Evolutionary conservation across 2,329 filamentous ascomycete genomes (phyloP).

Genomic region (Fusarium sambucinum): DNA sequence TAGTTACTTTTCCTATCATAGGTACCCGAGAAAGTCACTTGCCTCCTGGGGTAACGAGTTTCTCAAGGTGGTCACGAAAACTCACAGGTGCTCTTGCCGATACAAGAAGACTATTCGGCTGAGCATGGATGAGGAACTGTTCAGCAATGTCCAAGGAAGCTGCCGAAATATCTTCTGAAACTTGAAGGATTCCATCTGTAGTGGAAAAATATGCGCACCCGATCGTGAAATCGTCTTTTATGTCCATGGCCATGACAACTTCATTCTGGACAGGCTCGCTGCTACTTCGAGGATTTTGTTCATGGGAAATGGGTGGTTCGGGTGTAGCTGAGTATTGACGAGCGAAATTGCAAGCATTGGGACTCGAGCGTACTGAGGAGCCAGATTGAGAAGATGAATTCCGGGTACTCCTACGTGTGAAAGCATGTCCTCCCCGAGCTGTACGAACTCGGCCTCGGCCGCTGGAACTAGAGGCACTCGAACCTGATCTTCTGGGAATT

Average conservation of each 20-base stretch:
- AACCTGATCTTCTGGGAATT: conserved; percentile 33
- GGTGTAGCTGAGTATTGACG: neutral
- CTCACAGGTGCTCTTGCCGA: conserved; percentile 60
- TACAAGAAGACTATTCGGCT: conserved; percentile 68
- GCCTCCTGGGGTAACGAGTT: conserved; percentile 25
- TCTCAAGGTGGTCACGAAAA: conserved; percentile 52
- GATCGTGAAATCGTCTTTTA: conserved; percentile 76
- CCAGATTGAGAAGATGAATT: conserved; percentile 20
- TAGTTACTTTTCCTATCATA: neutral
- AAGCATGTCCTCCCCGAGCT: conserved; percentile 7
- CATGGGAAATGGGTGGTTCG: neutral
- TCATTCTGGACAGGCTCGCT: conserved; percentile 57
- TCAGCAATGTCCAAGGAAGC: conserved; percentile 78
- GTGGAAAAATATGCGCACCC: conserved; percentile 88
- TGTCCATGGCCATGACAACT: conserved; percentile 82
- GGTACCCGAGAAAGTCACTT: conserved; percentile 10
- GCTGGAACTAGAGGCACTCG: conserved; percentile 17
- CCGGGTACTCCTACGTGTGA: conserved; percentile 1
- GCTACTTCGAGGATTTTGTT: conserved; percentile 16
- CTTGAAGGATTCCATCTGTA: conserved; percentile 74
- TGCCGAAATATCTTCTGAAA: conserved; percentile 81
- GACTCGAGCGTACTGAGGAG: neutral
- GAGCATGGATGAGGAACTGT: conserved; percentile 65
- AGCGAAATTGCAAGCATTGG: neutral
- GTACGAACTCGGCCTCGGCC: conserved; percentile 17